These are phyloP conservation scores for Neonectria neomacrospora DNA, from an alignment of 2,329 filamentous ascomycete genomes.

Conservation along the genomic window DNA sequence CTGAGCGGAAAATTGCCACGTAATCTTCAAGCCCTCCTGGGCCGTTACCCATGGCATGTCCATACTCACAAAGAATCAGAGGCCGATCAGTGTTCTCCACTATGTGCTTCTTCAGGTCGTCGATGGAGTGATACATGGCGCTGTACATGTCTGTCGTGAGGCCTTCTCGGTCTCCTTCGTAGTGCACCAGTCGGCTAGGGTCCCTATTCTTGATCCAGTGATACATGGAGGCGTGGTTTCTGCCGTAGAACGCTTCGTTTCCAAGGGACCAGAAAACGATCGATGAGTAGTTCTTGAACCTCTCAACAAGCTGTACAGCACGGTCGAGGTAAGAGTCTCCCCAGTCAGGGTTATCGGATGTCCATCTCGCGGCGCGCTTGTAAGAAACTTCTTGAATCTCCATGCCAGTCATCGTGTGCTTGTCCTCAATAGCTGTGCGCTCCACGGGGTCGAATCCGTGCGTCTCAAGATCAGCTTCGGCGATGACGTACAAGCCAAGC, in stretches of 20 bases:
- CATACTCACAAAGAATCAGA: slow-evolving; percentile 66
- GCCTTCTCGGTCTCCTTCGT: slow-evolving; percentile 70
- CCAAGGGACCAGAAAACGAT: slow-evolving; percentile 79
- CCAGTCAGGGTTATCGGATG: slow-evolving; percentile 70
- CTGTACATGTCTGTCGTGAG: slow-evolving; percentile 71
- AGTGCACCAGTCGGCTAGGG: slow-evolving; percentile 67
- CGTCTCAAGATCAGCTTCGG: slow-evolving; percentile 65
- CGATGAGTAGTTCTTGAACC: slow-evolving; percentile 69
- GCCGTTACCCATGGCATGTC: slow-evolving; percentile 77
- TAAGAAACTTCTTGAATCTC: not conserved
- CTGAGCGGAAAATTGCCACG: slow-evolving; percentile 70
- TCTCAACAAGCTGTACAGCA: slow-evolving; percentile 70
- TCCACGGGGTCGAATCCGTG: slow-evolving; percentile 57
- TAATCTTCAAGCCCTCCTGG: slow-evolving; percentile 76
- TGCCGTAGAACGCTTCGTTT: slow-evolving; percentile 77
- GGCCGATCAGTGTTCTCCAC: slow-evolving; percentile 55
- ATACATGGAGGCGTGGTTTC: slow-evolving; percentile 76
- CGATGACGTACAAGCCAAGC: slow-evolving; percentile 71
- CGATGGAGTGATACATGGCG: slow-evolving; percentile 71
- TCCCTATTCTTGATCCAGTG: slow-evolving; percentile 69
- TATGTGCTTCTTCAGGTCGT: slow-evolving; percentile 38
- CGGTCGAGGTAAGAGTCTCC: slow-evolving; percentile 74
- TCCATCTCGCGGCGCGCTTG: slow-evolving; percentile 46
- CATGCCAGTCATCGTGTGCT: no score
- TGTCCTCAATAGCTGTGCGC: not conserved